Base-by-base conservation (phyloP, 2,329 filamentous ascomycete genomes). In the Aspergillus eucalypticola region DNA sequence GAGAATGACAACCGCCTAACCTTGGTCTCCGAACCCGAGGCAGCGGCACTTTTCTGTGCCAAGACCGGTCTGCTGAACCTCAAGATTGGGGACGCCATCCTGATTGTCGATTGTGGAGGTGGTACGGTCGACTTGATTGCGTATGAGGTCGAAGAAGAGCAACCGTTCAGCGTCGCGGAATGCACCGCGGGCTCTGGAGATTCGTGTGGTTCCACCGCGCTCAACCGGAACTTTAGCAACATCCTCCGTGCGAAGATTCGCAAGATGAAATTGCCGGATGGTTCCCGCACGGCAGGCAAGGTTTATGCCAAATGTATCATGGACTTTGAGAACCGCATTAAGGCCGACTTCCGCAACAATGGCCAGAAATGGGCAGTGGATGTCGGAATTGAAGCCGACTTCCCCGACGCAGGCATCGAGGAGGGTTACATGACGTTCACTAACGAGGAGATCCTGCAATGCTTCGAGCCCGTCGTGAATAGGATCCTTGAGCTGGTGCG, bases 391-490 rank as follows among this genome's bases (percentile, higher is more conserved):
- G 95, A 99, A 82, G 92, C 94, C 46, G 95, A 98, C 74, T 98
- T 96, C 81, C 94, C 94, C 41, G 95, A 98, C 74, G 95, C 95
- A 32, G 93, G 92, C 68, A 98, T 99, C 68, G 95, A 98, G 80
- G 95, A 99, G 78, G 94, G 95, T 54, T 98, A 97, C 82, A 99
- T 99, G 95, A 98, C 94, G 2, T 99, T 99, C 76, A 98, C 93
- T 63, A 98, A 99, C 75, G 95, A 98, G 79, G 95, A 99, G 79
- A 98, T 99, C 70, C 83, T 99, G 68, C 94, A 98, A 80, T 98
- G 95, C 81, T 99, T 98, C 76, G 94, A 98, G 82, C 95, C 95
- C 11, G 95, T 99, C 8, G 94, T 98, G 58, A 97, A 98, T 82
- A 86, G 95, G 60, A 98, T 99, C 74, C 81, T 98, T 69, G 95